phyloP scores from a whole-genome alignment of 129 eudicot genomes.

The Arctium minus region DNA sequence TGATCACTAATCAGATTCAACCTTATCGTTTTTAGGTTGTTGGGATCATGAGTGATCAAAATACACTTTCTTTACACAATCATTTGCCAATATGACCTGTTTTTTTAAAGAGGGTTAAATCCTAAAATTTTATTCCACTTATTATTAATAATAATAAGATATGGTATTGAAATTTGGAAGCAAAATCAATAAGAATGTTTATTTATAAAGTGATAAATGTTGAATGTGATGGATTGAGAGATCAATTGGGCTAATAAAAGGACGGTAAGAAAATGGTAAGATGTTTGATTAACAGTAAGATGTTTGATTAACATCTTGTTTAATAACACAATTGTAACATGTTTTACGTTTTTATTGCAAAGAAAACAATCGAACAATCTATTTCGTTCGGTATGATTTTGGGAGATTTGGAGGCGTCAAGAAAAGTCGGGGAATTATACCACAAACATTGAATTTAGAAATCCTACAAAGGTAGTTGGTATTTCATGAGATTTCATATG shows the following conservation, averaged over 20 bases:
- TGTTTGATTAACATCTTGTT: too few relatives aligned
- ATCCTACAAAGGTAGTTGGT: not conserved
- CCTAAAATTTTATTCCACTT: not conserved
- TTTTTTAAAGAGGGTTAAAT: not conserved
- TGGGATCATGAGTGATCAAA: not conserved
- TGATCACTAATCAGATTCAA: constrained; percentile 11
- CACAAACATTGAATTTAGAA: not conserved
- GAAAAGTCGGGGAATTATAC: too few relatives aligned
- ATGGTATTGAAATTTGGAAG: not conserved
- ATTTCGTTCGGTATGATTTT: too few relatives aligned
- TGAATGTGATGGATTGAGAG: not conserved
- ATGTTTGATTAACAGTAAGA: too few relatives aligned
- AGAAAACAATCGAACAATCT: too few relatives aligned
- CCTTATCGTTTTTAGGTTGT: constrained; percentile 20
- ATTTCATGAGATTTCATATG: not conserved
- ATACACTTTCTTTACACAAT: not conserved
- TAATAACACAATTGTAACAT: too few relatives aligned
- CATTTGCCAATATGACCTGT: not conserved
- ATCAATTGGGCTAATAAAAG: not conserved
- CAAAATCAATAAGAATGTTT: not conserved
- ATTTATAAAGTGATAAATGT: not conserved
- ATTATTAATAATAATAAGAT: too few relatives aligned
- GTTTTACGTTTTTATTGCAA: too few relatives aligned
- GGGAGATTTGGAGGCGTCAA: too few relatives aligned
- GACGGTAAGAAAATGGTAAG: too few relatives aligned